A percentile compares a stretch with the other conserved stretches of the same genome.
phyloP scores from a whole-genome alignment of 495 filamentous ascomycete genomes.

The Penicillium riverlandense region DNA sequence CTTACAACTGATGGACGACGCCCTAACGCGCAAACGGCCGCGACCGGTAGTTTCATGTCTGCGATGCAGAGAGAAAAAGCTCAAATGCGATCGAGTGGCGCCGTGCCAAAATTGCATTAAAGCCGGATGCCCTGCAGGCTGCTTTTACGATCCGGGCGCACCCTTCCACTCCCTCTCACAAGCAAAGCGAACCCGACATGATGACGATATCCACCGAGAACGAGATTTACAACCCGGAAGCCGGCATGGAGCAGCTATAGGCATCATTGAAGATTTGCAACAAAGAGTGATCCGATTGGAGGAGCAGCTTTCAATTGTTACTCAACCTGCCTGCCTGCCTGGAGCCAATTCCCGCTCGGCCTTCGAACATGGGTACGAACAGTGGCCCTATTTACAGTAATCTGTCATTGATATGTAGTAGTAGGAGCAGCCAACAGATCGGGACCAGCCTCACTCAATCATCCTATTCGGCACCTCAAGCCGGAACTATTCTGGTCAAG shows the following conservation, averaged over 20 bases:
- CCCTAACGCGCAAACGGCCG: conserved; percentile 13
- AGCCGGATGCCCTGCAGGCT: conserved; percentile 10
- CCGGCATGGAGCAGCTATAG: background rate
- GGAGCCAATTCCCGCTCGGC: too few species aligned
- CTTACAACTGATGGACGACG: too few species aligned
- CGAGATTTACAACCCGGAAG: background rate
- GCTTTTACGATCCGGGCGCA: conserved; percentile 10
- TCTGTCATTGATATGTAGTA: too few species aligned
- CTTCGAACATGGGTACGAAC: too few species aligned
- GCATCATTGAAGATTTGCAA: conserved; percentile 21
- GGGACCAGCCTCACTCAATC: too few species aligned
- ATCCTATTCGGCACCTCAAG: too few species aligned
- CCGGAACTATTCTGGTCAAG: conserved; percentile 17
- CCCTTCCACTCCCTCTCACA: conserved; percentile 1
- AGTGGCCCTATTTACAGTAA: too few species aligned
- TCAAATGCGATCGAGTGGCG: conserved; percentile 21
- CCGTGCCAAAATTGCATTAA: conserved; percentile 24
- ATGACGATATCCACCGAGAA: background rate
- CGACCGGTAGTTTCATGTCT: conserved; percentile 23
- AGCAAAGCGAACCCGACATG: conserved; percentile 8
- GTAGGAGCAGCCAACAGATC: too few species aligned
- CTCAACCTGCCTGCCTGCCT: background rate
- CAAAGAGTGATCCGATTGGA: conserved; percentile 15
- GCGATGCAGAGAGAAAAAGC: conserved; percentile 24
- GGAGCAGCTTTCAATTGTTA: conserved; percentile 7